Conservation (phyloP, 495 filamentous ascomycete genomes). For the Amphirosellinia nigrospora region DNA sequence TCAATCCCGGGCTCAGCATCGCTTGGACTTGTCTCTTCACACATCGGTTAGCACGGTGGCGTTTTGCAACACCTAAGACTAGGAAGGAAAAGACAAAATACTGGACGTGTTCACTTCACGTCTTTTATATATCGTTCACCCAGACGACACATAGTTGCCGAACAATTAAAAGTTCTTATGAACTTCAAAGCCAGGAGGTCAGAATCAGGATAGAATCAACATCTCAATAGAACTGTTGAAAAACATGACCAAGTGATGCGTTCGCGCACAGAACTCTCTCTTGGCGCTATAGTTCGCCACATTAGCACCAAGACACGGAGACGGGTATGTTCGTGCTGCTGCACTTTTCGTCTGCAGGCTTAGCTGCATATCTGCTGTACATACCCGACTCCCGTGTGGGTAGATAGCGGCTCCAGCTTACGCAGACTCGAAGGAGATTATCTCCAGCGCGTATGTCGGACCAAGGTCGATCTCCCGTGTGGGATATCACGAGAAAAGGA, state of each 20-base stretch:
- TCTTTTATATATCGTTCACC: background rate
- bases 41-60: background rate
- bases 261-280: background rate
- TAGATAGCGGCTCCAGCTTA: background rate
- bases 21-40: background rate
- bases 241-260: background rate
- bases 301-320: background rate
- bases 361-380: slow-evolving; percentile 11
- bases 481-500: background rate
- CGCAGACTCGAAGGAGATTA: background rate
- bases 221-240: background rate
- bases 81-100: background rate
- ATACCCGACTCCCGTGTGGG: slow-evolving; percentile 2
- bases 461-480: background rate
- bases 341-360: slow-evolving; percentile 5
- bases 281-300: background rate
- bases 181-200: background rate
- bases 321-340: background rate
- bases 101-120: background rate
- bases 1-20: background rate
- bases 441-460: background rate
- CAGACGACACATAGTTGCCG: background rate
- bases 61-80: background rate
- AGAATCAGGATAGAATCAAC: background rate
- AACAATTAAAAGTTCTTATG: background rate